Evolutionary conservation across 2,329 filamentous ascomycete genomes (phyloP).

Genomic region (Talaromyces sp.): DNA sequence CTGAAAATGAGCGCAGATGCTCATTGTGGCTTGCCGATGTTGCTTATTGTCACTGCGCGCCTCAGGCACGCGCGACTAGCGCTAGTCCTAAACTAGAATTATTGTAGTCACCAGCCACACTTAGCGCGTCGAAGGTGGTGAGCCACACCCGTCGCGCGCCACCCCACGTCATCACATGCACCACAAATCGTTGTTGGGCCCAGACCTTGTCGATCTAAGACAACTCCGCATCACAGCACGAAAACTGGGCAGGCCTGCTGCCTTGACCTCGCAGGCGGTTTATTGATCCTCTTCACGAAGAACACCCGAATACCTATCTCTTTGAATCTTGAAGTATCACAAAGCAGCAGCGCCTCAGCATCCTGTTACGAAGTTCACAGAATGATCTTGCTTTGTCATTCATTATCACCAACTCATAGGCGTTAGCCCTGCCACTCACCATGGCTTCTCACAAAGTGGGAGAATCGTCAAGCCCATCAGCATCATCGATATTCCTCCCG

Average conservation of each 20-base stretch:
- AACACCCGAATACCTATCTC: not conserved
- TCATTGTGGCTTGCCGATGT: too few species aligned
- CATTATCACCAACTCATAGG: conserved; percentile 7
- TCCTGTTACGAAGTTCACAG: not conserved
- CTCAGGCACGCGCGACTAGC: not conserved
- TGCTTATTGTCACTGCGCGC: not conserved
- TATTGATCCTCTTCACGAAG: not conserved
- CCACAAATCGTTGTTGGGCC: conserved; percentile 2
- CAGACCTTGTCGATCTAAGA: conserved; percentile 1
- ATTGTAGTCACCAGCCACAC: conserved; percentile 15
- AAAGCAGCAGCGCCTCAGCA: not conserved
- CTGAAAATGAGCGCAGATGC: not conserved
- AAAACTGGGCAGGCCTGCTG: not conserved
- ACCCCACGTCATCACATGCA: conserved; percentile 12
- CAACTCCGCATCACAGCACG: conserved; percentile 9
- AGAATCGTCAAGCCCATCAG: conserved; percentile 38
- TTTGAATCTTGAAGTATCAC: not conserved
- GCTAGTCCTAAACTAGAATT: conserved; percentile 4
- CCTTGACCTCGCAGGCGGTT: not conserved
- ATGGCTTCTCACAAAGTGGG: conserved; percentile 35
- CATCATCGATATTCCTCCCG: conserved; percentile 40
- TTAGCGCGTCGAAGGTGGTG: conserved; percentile 22
- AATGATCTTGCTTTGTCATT: conserved; percentile 3
- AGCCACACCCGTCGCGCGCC: conserved; percentile 16
- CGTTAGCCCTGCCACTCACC: not conserved